These are phyloP conservation scores for Heimioporus retisporus DNA, from an alignment of 1,284 basidiomycete genomes.

Conservation along the genomic window DNA sequence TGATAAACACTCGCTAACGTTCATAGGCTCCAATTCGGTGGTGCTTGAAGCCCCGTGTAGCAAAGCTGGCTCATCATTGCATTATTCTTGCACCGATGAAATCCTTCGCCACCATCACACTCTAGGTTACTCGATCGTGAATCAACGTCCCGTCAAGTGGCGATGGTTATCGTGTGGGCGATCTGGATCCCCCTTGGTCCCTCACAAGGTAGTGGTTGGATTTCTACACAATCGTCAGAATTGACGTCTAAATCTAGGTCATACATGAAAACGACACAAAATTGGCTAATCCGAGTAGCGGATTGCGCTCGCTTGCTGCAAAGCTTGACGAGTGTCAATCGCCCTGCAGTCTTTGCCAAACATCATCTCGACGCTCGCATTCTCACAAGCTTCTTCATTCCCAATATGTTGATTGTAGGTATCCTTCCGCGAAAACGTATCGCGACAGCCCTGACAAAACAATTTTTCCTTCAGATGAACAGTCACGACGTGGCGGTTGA, in stretches of 20 bases:
- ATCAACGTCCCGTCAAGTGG: too few relatives aligned
- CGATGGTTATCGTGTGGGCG: too few relatives aligned
- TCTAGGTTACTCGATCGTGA: too few relatives aligned
- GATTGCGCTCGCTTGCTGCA: not conserved
- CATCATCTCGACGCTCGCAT: slow-evolving; percentile 1
- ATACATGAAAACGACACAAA: not conserved
- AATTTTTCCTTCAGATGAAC: slow-evolving; percentile 26
- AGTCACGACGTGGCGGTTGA: slow-evolving; percentile 22
- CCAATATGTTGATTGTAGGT: slow-evolving; percentile 20
- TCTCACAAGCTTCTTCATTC: slow-evolving; percentile 2
- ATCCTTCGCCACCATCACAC: too few relatives aligned
- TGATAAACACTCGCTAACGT: not conserved
- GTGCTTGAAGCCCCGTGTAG: not conserved
- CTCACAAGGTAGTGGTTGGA: too few relatives aligned
- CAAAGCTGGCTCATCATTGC: too few relatives aligned
- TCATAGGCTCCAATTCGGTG: not conserved
- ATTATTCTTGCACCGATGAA: too few relatives aligned
- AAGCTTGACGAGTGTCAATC: slow-evolving; percentile 7
- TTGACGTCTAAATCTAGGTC: not conserved
- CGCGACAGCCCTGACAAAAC: slow-evolving; percentile 17
- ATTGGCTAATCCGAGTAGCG: not conserved
- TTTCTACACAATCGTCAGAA: too few relatives aligned
- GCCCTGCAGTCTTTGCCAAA: slow-evolving; percentile 14
- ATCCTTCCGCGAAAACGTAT: slow-evolving; percentile 17
- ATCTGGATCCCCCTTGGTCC: too few relatives aligned